These are phyloP conservation scores for Phyllosticta citriasiana DNA, from an alignment of 2,329 filamentous ascomycete species.

Conservation along the genomic window DNA sequence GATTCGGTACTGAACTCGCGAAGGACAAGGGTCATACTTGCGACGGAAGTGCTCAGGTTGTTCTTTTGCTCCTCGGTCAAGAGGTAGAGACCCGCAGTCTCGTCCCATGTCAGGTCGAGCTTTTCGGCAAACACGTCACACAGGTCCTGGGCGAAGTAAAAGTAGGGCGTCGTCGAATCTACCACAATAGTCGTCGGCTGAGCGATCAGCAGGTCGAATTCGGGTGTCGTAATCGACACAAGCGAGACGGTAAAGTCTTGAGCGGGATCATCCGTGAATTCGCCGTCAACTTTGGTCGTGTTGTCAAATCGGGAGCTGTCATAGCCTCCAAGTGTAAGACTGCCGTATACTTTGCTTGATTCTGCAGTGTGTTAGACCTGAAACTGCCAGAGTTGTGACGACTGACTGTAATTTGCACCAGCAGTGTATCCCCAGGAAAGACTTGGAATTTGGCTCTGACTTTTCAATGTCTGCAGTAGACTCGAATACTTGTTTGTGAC, in stretches of 20 bases:
- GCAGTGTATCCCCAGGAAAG: conserved; percentile 29
- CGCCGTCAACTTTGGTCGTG: conserved; percentile 13
- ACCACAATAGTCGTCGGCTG: conserved; percentile 36
- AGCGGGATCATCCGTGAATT: neutral
- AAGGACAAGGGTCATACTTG: neutral
- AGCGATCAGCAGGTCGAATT: neutral
- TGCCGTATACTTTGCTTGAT: conserved; percentile 22
- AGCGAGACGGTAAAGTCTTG: neutral
- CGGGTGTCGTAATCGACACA: neutral
- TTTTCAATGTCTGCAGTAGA: neutral
- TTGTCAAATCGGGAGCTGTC: conserved; percentile 25
- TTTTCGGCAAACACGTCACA: conserved; percentile 24
- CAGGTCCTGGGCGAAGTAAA: conserved; percentile 24
- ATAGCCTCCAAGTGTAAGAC: conserved; percentile 30
- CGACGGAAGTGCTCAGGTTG: neutral
- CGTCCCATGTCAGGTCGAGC: conserved; percentile 24
- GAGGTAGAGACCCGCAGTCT: conserved; percentile 19
- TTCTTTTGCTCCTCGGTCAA: conserved; percentile 19
- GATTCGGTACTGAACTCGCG: no score
- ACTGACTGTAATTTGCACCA: conserved; percentile 20
- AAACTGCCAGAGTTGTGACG: no score
- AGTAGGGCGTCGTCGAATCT: conserved; percentile 35
- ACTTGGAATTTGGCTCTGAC: conserved; percentile 20
- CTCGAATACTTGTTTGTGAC: neutral
- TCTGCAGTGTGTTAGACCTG: neutral